A percentile compares a stretch with the other conserved stretches of the same genome.
Conservation (phyloP, 2,329 filamentous ascomycete genomes). For the Anthostomella pinea region DNA sequence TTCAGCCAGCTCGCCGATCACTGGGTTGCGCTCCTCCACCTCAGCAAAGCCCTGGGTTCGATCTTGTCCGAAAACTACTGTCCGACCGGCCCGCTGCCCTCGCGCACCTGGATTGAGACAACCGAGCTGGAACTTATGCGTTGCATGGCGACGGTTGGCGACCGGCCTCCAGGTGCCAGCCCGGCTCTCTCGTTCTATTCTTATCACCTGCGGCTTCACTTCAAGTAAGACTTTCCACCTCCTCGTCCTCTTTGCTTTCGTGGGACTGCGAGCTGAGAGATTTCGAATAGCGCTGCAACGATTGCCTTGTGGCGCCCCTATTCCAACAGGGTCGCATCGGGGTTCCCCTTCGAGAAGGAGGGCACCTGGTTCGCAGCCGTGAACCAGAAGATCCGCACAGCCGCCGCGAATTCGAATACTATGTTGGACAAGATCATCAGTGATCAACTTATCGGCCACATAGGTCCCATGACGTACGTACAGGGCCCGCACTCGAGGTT, state of each 20-base stretch:
- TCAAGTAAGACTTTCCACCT: conserved; percentile 6
- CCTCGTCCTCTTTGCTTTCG: not conserved
- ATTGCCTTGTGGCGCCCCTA: conserved; percentile 12
- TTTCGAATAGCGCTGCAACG: conserved; percentile 5
- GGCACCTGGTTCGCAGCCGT: conserved; percentile 6
- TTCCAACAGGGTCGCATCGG: conserved; percentile 4
- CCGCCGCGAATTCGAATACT: conserved; percentile 6
- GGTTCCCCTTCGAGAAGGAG: conserved; percentile 4
- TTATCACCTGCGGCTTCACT: conserved; percentile 10
- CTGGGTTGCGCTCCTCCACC: conserved; percentile 10
- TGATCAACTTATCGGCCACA: conserved; percentile 8
- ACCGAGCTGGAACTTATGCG: conserved; percentile 9
- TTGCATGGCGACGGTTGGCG: conserved; percentile 6
- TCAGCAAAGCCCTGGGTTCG: conserved; percentile 11
- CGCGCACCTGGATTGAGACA: conserved; percentile 9
- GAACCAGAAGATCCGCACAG: conserved; percentile 10
- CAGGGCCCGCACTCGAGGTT: not conserved
- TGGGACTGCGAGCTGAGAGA: not conserved
- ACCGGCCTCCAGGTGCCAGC: conserved; percentile 5
- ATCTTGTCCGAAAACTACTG: conserved; percentile 11
- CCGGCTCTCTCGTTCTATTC: conserved; percentile 9
- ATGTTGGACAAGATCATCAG: conserved; percentile 11
- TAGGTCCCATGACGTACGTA: conserved; percentile 12
- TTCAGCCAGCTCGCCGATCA: conserved; percentile 8
- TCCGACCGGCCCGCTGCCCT: conserved; percentile 7